phyloP scores from a whole-genome alignment of 2,329 filamentous ascomycete genomes.

The Dendryphion nanum region DNA sequence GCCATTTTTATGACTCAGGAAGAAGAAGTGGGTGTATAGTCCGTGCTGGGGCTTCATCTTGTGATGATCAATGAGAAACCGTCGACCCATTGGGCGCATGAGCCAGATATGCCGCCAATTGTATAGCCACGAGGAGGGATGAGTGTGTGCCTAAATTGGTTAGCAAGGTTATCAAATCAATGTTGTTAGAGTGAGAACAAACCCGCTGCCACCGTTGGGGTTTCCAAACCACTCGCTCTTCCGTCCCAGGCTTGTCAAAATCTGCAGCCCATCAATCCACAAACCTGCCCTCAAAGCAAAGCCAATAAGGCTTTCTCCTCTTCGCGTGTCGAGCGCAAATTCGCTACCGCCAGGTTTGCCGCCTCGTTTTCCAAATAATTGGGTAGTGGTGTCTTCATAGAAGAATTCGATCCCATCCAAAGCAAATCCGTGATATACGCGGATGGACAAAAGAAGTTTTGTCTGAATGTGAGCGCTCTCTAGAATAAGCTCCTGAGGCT shows the following conservation, averaged over 20 bases:
- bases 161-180: conserved; percentile 13
- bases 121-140: conserved; percentile 87
- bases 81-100: conserved; percentile 77
- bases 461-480: conserved; percentile 62
- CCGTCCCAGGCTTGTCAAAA: conserved; percentile 84
- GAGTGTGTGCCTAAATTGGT: conserved; percentile 68
- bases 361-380: conserved; percentile 81
- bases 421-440: conserved; percentile 72
- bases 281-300: conserved; percentile 78
- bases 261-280: conserved; percentile 86
- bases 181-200: conserved; percentile 46
- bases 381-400: conserved; percentile 81
- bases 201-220: conserved; percentile 75
- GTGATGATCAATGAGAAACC: conserved; percentile 80
- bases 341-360: conserved; percentile 68
- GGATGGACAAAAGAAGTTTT: conserved; percentile 71
- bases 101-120: conserved; percentile 84
- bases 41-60: too few species aligned
- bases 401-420: conserved; percentile 88
- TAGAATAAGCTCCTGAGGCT: conserved; percentile 72
- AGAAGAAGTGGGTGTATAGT: too few species aligned
- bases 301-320: conserved; percentile 82
- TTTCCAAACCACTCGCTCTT: conserved; percentile 86
- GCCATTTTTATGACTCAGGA: too few species aligned
- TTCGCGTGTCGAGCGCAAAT: conserved; percentile 79